phyloP scores from a whole-genome alignment of 2,329 filamentous ascomycete species.

The Fusarium longipes region DNA sequence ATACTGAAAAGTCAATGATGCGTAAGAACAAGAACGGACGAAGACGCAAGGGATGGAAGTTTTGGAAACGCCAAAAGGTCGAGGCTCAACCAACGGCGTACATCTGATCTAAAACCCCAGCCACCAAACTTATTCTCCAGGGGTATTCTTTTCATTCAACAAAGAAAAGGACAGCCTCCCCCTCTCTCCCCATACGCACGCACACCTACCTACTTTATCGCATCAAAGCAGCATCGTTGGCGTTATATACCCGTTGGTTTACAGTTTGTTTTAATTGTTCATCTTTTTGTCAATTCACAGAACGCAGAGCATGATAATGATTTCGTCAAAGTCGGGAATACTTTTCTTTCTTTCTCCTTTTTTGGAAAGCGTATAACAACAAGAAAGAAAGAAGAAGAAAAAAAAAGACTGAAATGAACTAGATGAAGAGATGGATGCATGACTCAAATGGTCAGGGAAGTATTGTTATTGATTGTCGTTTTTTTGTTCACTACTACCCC shows the following conservation, averaged over 20 bases:
- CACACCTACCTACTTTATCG: slow-evolving; percentile 1
- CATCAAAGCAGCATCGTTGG: slow-evolving; percentile 50
- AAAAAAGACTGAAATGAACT: slow-evolving; percentile 32
- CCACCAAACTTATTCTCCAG: background rate
- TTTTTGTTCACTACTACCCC: slow-evolving; percentile 3
- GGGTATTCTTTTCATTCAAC: background rate
- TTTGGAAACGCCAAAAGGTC: slow-evolving; percentile 47
- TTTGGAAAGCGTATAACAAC: slow-evolving; percentile 34
- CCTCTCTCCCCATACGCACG: background rate
- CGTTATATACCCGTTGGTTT: slow-evolving; percentile 53
- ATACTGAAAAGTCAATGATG: slow-evolving; percentile 41
- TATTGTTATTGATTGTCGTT: slow-evolving; percentile 5
- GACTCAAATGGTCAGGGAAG: slow-evolving; percentile 32
- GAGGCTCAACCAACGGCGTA: slow-evolving; percentile 34
- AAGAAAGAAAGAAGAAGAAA: slow-evolving; percentile 27
- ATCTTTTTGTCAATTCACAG: background rate
- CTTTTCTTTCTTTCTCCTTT: background rate
- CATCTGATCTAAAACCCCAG: slow-evolving; percentile 3
- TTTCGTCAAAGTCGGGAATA: slow-evolving; percentile 28
- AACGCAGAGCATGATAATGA: slow-evolving; percentile 38
- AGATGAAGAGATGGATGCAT: slow-evolving; percentile 40
- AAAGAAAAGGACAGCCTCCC: slow-evolving; percentile 1
- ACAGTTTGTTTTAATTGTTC: slow-evolving; percentile 25
- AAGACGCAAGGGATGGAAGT: slow-evolving; percentile 45
- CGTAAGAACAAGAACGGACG: slow-evolving; percentile 19